These are phyloP conservation scores for Curvularia sp. DNA, from an alignment of 2,329 filamentous ascomycete species.

Conservation along the genomic window DNA sequence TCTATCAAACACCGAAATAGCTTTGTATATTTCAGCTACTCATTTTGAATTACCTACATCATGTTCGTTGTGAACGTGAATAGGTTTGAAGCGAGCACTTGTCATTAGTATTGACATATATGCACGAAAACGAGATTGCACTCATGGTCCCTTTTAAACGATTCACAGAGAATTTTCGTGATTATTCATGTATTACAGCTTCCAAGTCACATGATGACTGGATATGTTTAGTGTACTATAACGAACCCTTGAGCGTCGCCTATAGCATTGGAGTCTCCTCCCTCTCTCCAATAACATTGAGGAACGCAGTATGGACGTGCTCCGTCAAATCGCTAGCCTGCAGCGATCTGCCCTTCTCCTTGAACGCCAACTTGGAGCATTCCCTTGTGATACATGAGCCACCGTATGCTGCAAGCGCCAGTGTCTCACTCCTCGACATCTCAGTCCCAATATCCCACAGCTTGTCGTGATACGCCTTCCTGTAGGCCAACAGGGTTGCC, in stretches of 20 bases:
- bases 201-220: background rate
- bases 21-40: background rate
- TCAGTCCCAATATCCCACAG: slow-evolving; percentile 72
- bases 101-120: background rate
- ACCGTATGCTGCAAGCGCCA: slow-evolving; percentile 83
- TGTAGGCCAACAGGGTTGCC: slow-evolving; percentile 87
- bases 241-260: background rate
- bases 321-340: slow-evolving; percentile 94
- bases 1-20: background rate
- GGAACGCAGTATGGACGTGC: slow-evolving; percentile 82
- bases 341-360: slow-evolving; percentile 82
- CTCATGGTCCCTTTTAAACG: background rate
- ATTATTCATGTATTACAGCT: background rate
- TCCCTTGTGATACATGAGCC: slow-evolving; percentile 89
- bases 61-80: background rate
- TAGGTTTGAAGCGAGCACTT: background rate
- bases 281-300: slow-evolving; percentile 76
- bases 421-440: slow-evolving; percentile 64
- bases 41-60: background rate
- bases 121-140: background rate
- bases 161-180: background rate
- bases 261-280: slow-evolving; percentile 40
- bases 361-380: slow-evolving; percentile 85
- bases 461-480: slow-evolving; percentile 82
- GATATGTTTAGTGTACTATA: background rate